phyloP scores from a whole-genome alignment of 768 basidiomycete species.

The Podaxis carcinomalis region DNA sequence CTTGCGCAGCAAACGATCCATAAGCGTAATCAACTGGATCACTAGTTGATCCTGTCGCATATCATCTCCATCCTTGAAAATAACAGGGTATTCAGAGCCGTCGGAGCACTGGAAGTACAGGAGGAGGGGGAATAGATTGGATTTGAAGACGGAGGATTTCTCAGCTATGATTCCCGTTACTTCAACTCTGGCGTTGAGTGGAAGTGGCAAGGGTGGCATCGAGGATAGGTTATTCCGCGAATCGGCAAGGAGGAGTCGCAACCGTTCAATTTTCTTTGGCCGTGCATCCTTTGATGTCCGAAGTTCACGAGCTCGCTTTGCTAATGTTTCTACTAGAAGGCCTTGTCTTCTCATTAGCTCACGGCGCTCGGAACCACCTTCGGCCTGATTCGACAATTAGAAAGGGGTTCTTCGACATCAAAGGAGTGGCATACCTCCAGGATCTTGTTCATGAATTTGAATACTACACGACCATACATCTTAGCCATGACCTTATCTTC shows the following conservation, averaged over 20 bases:
- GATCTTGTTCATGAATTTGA: constrained; percentile 85
- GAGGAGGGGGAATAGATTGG: constrained; percentile 88
- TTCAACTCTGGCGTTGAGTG: constrained; percentile 82
- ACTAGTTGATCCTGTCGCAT: constrained; percentile 98
- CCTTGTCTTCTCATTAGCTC: constrained; percentile 92
- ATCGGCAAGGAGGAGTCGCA: constrained; percentile 81
- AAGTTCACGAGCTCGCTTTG: constrained; percentile 82
- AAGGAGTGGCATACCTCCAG: constrained; percentile 57
- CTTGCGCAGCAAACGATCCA: constrained; percentile 90
- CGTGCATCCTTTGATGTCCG: constrained; percentile 88
- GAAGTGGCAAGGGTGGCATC: constrained; percentile 80
- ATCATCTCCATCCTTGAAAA: constrained; percentile 99
- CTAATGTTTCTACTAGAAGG: constrained; percentile 81
- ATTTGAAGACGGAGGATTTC: constrained; percentile 95
- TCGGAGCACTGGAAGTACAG: constrained; percentile 87
- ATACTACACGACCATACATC: constrained; percentile 91
- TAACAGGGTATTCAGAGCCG: constrained; percentile 85
- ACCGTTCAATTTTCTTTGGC: constrained; percentile 96
- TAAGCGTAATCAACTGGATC: constrained; percentile 96
- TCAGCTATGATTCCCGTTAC: constrained; percentile 87
- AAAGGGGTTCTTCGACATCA: not conserved
- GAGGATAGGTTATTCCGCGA: constrained; percentile 79
- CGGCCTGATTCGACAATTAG: constrained; percentile 35
- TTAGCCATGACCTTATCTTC: constrained; percentile 85
- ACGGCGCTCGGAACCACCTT: constrained; percentile 76